Evolutionary conservation across 2,329 filamentous ascomycete species (phyloP), one percentile per base, ranked within the genome.

Genomic region (Xylariomycetidae sp.): DNA sequence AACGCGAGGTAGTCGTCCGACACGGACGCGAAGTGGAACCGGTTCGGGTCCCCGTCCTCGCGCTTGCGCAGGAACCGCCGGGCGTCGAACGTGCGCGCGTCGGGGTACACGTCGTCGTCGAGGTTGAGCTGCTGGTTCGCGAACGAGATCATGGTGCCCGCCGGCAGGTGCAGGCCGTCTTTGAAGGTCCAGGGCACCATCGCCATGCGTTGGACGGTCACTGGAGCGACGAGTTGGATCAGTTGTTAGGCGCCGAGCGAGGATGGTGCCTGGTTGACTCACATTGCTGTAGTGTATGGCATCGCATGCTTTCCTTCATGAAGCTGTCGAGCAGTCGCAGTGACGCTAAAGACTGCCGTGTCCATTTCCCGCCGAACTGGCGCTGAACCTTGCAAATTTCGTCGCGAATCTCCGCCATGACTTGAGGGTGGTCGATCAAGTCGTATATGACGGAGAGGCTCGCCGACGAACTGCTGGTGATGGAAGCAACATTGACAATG

Each of bases 11-110:
- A 39, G 22, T 39, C 38, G 13, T 50, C 46, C 16, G 40, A 37
- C 9, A 46, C 38, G 12, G 37, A 51, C 6, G 40, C 40, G 19
- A 46, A 48, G 19, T 49, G 48, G 26, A 43, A 51, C 18, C 43
- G 40, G 42, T 31, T 47, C 1, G 39, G 31, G 14, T 49, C 46
- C 23, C 37, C 31, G 0, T 29, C n/a, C 19, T 44, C 34, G 2
- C 43, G 37, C 28, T 34, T 35, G 12, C 38, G 33, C 9, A 37
- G 27, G 29, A 39, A 48, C 4, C 48, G 40, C 8, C 32, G 38
- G 5, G 39, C 39, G 17, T 49, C 43, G 18, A 50, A 50, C 3
- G 19, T 29, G 1, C 15, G 25, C 1, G 43, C 32, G 9, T 47
- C 26, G 4, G 39, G 24, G 13, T 46, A 29, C 3, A 39, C 10